Evolutionary conservation across 192 early-diverging fungal species (phyloP).

Genomic region (Coemansia sp.): DNA sequence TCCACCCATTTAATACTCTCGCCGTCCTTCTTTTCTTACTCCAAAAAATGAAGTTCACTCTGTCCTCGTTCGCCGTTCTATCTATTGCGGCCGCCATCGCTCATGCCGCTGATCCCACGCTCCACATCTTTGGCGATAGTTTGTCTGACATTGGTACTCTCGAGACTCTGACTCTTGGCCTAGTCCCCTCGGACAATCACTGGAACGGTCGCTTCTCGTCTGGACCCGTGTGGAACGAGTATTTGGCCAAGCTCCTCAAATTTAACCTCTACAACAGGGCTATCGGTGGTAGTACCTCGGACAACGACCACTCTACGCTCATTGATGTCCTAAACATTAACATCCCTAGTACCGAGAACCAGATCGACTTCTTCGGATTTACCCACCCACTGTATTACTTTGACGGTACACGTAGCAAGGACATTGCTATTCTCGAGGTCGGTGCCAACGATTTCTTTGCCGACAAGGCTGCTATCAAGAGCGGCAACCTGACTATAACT

Average conservation of each 20-base stretch:
- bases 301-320: conserved; percentile 22
- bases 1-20: not conserved
- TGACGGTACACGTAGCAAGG: conserved; percentile 14
- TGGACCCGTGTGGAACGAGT: conserved; percentile 45
- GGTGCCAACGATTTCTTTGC: conserved; percentile 44
- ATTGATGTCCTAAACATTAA: conserved; percentile 17
- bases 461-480: conserved; percentile 21
- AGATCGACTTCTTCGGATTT: conserved; percentile 35
- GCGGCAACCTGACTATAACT: conserved; percentile 9
- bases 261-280: conserved; percentile 32
- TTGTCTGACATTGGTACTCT: conserved; percentile 32
- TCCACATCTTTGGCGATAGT: conserved; percentile 37
- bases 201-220: conserved; percentile 41
- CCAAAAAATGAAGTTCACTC: not conserved
- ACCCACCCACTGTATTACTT: conserved; percentile 13
- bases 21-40: not conserved
- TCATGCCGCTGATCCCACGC: conserved; percentile 17
- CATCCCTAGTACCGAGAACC: conserved; percentile 37
- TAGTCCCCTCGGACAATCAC: conserved; percentile 23
- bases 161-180: conserved; percentile 19
- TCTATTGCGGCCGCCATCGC: not conserved
- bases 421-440: conserved; percentile 36
- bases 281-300: conserved; percentile 28
- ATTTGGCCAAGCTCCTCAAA: conserved; percentile 30
- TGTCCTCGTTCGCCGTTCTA: not conserved